phyloP scores from a whole-genome alignment of 2,329 filamentous ascomycete species.

The Rachicladosporium sp. region DNA sequence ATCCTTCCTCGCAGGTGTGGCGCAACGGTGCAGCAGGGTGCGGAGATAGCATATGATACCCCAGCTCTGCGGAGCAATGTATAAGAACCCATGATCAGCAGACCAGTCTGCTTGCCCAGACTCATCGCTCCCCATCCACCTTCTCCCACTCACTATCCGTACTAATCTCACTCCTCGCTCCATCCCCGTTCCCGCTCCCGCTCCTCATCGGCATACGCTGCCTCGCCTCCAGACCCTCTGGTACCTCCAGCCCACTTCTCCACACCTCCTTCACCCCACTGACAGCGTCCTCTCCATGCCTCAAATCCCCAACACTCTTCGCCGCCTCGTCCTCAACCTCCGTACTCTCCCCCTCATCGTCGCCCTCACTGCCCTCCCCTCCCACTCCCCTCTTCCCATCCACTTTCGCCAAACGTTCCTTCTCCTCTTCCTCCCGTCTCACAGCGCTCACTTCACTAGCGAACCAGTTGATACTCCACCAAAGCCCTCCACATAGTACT shows the following conservation, averaged over 20 bases:
- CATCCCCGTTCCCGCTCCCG: slow-evolving; percentile 10
- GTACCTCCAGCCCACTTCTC: slow-evolving; percentile 3
- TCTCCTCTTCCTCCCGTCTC: slow-evolving; percentile 34
- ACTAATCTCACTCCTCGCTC: slow-evolving; percentile 27
- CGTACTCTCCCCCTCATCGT: slow-evolving; percentile 37
- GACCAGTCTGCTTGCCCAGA: not conserved
- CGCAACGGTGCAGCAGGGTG: too few species aligned
- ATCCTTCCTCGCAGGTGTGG: too few species aligned
- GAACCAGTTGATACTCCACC: slow-evolving; percentile 97
- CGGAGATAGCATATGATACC: too few species aligned
- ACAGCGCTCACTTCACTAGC: slow-evolving; percentile 49
- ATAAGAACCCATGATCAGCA: too few species aligned
- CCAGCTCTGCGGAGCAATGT: too few species aligned
- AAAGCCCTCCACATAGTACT: slow-evolving; percentile 64
- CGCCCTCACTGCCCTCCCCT: slow-evolving; percentile 16
- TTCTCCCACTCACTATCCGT: slow-evolving; percentile 98
- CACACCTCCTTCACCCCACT: slow-evolving; percentile 4
- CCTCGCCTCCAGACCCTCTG: slow-evolving; percentile 7
- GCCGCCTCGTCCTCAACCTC: slow-evolving; percentile 23
- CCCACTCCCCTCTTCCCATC: slow-evolving; percentile 16
- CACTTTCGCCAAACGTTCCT: not conserved
- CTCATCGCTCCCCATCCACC: slow-evolving; percentile 56
- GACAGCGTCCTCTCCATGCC: slow-evolving; percentile 2
- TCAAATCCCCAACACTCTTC: not conserved
- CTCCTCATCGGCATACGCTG: slow-evolving; percentile 7